Base-by-base conservation (phyloP, 192 early-diverging fungal genomes). In the Phlyctochytrium bullatum region DNA sequence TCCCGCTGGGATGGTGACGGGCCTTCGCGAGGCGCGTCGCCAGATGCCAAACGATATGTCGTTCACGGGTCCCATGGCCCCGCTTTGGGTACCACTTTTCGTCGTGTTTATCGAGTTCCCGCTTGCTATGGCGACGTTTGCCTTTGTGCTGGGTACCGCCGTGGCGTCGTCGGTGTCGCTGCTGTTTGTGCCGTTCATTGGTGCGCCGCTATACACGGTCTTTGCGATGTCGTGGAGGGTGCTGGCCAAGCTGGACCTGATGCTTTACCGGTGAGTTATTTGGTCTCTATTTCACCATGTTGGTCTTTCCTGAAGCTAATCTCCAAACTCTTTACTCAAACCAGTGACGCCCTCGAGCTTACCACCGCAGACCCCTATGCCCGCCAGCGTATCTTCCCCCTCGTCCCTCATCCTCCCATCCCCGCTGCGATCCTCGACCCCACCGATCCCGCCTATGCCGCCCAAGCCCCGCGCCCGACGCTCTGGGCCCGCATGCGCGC, bases 31-130 rank as follows among this genome's bases (percentile, higher is more conserved):
- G n/a, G n/a, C n/a, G n/a, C n/a, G n/a, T n/a, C n/a, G n/a, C n/a
- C n/a, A n/a, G n/a, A n/a, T 47, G 40, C 40, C 40, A 47, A 47
- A 47, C 10, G 40, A 47, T 20, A 20, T 47, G 40, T 47, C 40
- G 40, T 47, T 47, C 40, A 47, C 40, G 40, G 40, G 40, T 47
- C 40, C 40, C 40, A 47, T 47, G 40, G 40, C 40, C 10, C 40
- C 40, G 10, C 10, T 47, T 47, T 47, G 6, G 10, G 40, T 47
- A 14, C 40, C 40, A 20, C 40, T 47, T 6, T 47, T 47, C 20
- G 40, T 47, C 10, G 40, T 47, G 40, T 47, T 47, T 47, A 20
- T 47, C 40, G 40, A 47, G 6, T 47, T 47, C 40, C 40, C 40
- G 6, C 20, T 47, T 6, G 40, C 40, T 20, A 47, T 47, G 40